Base-by-base conservation (phyloP, 106 monocot genomes). In the Dactylorhiza incarnata region DNA sequence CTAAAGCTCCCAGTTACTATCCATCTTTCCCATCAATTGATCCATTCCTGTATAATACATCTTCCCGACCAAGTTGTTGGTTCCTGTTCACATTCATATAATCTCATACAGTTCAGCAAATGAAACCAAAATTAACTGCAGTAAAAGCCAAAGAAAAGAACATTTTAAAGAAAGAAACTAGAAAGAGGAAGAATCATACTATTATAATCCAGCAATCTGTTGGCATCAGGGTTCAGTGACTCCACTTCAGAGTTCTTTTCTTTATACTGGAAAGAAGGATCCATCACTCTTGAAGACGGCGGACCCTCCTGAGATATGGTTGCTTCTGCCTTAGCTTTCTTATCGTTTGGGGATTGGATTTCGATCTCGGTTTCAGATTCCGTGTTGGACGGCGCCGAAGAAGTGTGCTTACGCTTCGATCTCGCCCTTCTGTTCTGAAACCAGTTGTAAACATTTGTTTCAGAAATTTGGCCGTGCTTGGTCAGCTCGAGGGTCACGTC, bases 401-500 rank as follows among this genome's bases (percentile, higher is more conserved):
- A 20, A 9, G 20, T 26, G 44, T 78, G 78, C 82, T 89, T 95
- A 55, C 93, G 72, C 47, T 89, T 95, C 4, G 84, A 85, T 43
- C 95, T 78, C 7, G 95, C 92, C 72, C 92, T 82, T 73, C 95
- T 82, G 14, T 95, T 95, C 81, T 95, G 95, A 73, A 95, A 95
- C 95, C 95, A 95, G 82, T 95, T 95, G 65, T 88, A 95, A 9
- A 95, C 92, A 81, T 95, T 95, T 15, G 87, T 79, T 73, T 90
- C 95, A 15, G 95, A 86, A 44, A 95, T 88, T 19, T 85, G 83
- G 19, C 95, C 92, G 22, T 90, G 87, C 9, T 88, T 82, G 5
- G 90, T 68, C 8, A 95, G 82, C 45, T 90, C 83, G 37, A 49
- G 12, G 5, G 92, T 82, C 45, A 95, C 86, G 73, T 92, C 86